Percentiles rank a stretch among this genome's conserved stretches.
Evolutionary conservation across 305 asterid genomes (phyloP).

Genomic region (Coffea humblotiana): DNA sequence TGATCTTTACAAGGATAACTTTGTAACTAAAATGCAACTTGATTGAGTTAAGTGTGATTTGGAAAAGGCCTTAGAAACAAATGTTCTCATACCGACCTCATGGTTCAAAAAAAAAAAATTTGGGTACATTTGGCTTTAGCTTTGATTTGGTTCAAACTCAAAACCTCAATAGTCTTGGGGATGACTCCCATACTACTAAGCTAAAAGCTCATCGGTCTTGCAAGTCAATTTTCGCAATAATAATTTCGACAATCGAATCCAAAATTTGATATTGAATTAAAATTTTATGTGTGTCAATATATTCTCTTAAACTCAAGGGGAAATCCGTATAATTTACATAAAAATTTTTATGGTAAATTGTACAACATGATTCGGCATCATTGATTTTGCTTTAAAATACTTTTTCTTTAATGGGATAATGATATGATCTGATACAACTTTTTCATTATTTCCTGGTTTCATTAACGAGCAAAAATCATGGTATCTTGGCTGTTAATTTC

Average conservation of each 20-base stretch:
- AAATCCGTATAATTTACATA: neutral
- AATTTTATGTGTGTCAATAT: too few relatives aligned
- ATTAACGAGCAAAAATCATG: neutral
- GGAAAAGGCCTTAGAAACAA: neutral
- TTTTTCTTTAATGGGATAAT: neutral
- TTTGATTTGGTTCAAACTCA: too few relatives aligned
- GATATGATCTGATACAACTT: neutral
- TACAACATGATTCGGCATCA: neutral
- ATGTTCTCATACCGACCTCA: too few relatives aligned
- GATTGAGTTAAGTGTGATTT: neutral
- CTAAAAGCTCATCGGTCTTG: too few relatives aligned
- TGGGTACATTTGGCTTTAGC: too few relatives aligned
- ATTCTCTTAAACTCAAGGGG: neutral
- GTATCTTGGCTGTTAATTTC: neutral
- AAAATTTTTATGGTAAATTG: neutral
- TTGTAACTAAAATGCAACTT: neutral
- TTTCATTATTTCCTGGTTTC: neutral
- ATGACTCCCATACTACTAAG: too few relatives aligned
- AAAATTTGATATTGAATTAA: too few relatives aligned
- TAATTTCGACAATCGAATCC: too few relatives aligned
- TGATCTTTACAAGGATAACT: neutral
- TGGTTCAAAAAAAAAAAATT: too few relatives aligned
- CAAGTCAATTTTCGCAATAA: too few relatives aligned
- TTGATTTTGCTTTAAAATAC: neutral
- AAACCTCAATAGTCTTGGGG: too few relatives aligned